These are phyloP conservation scores for Tetrahymena malaccensis DNA, from an alignment of 73 alveolate genomes.

Conservation along the genomic window DNA sequence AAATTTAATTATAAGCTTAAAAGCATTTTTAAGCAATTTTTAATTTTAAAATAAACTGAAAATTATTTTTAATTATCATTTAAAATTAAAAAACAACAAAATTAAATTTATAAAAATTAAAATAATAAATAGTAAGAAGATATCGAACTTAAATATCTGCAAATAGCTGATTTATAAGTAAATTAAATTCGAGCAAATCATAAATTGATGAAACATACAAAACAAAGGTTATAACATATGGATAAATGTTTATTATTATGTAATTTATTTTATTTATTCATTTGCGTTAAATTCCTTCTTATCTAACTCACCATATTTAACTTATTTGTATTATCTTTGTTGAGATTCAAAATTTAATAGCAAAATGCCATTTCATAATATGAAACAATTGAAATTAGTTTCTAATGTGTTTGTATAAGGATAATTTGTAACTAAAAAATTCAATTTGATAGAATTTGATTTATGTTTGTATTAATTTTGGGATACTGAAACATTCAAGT, in stretches of 20 bases:
- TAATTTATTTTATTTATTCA: no score
- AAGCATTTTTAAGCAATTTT: no score
- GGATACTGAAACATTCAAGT: neutral
- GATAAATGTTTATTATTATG: neutral
- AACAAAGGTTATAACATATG: neutral
- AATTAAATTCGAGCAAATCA: neutral
- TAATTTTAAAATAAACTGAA: no score
- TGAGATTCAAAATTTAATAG: no score
- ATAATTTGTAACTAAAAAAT: neutral
- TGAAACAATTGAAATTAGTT: neutral
- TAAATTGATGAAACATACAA: neutral
- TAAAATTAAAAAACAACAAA: no score
- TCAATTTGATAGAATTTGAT: neutral
- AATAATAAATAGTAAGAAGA: neutral
- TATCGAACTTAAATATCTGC: neutral
- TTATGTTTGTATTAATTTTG: neutral
- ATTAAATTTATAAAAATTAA: no score
- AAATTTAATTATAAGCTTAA: no score
- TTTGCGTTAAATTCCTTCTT: no score
- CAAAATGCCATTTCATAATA: neutral
- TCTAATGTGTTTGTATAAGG: neutral
- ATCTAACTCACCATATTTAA: no score
- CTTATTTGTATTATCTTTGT: no score
- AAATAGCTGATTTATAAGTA: neutral
- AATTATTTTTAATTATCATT: no score